Evolutionary conservation across 2,329 filamentous ascomycete species (phyloP), one percentile per base, ranked within the genome.

Genomic region (Aspergillus ochraceoroseus): DNA sequence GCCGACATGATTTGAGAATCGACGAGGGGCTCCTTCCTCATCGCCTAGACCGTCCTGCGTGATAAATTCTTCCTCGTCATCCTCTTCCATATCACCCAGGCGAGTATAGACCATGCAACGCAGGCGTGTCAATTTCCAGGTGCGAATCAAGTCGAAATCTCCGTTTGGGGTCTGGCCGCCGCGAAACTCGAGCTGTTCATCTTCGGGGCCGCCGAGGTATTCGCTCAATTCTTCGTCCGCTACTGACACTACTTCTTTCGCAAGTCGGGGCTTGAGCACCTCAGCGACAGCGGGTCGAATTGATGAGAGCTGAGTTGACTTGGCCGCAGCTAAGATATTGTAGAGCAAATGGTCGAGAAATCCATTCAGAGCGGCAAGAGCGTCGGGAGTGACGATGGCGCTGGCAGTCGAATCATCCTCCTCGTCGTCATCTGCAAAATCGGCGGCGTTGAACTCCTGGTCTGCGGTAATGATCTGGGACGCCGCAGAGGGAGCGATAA

Each of bases 81-180:
- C 89, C 67, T 98, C 92, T 64, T 98, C 94, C 76, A 98, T 82
- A 59, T 98, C 90, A 30, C 92, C 92, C 5, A 98, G 72, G 6
- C 92, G 89, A 6, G 89, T 96, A 63, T 96, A 96, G 14, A 98
- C 90, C 92, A 98, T 98, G 63, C 92, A 95, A 46, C 92, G 80
- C 55, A 98, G 70, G 39, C 92, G 80, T 0, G 89, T 92, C 52
- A 92, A 79, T 70, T 94, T 95, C 89, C 92, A 98, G 12, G 89
- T 83, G 41, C 89, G 74, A 59, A 95, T 86, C n/a, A 94, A 70
- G 61, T 96, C 88, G 79, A 90, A 96, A 52, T 83, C 79, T 2
- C 73, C 73, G 7, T 68, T 65, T 2, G 72, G 65, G 20, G 71
- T 68, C 30, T 68, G 63, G 2, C 72, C 66, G 15, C 74, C 72